phyloP scores from a whole-genome alignment of 441 rosid genomes.

The Biscutella auriculata region DNA sequence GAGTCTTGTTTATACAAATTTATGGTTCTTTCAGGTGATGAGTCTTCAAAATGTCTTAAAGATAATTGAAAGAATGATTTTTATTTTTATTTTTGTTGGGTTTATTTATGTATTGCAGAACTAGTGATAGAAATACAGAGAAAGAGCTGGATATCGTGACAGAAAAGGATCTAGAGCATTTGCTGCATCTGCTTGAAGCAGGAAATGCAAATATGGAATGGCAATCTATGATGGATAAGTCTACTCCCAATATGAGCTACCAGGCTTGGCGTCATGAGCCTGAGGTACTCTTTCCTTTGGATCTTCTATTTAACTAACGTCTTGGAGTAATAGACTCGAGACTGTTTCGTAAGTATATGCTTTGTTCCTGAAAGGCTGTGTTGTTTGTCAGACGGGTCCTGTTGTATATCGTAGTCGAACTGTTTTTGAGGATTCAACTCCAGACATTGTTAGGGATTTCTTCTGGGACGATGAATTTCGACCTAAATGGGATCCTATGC shows the following conservation, averaged over 20 bases:
- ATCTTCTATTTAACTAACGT: background rate
- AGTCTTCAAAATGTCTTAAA: too few relatives aligned
- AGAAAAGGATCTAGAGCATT: conserved; percentile 69
- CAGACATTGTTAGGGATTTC: conserved; percentile 80
- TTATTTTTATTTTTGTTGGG: too few relatives aligned
- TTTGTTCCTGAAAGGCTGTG: conserved; percentile 20
- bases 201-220: conserved; percentile 63
- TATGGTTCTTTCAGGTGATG: too few relatives aligned
- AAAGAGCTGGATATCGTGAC: conserved; percentile 39
- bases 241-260: conserved; percentile 67
- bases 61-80: too few relatives aligned
- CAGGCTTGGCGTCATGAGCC: conserved; percentile 91
- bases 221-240: conserved; percentile 75
- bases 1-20: too few relatives aligned
- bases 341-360: too few relatives aligned
- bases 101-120: conserved; percentile 14
- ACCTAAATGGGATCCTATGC: conserved; percentile 93
- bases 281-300: conserved; percentile 30
- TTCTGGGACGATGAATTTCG: conserved; percentile 98
- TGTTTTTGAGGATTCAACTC: conserved; percentile 80
- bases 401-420: conserved; percentile 59
- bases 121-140: conserved; percentile 19
- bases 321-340: background rate
- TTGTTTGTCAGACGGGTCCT: conserved; percentile 51
- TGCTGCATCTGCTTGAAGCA: conserved; percentile 56